Conservation (phyloP, 257 asterid species). For the Osmanthus fragrans region DNA sequence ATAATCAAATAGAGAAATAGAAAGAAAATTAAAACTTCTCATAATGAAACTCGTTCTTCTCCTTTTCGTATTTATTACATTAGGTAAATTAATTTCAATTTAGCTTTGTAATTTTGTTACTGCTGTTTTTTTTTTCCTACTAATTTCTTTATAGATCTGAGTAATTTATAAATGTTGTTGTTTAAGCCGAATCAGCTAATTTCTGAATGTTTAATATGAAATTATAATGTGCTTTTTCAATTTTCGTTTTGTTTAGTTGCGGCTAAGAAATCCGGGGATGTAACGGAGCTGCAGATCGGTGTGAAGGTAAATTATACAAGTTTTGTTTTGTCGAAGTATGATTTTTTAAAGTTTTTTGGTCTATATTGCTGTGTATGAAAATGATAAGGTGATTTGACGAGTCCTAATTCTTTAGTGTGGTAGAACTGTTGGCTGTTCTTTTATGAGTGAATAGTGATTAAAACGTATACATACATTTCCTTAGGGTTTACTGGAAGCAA, state of each 20-base stretch:
- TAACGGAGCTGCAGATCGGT: constrained; percentile 87
- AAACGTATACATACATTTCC: neutral
- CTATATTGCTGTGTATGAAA: neutral
- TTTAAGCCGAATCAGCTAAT: constrained; percentile 1
- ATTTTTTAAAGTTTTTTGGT: neutral
- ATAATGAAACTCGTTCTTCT: constrained; percentile 50
- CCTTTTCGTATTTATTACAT: constrained; percentile 36
- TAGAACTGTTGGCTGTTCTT: neutral
- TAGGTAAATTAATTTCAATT: constrained; percentile 32
- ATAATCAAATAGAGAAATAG: neutral
- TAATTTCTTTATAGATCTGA: constrained; percentile 17
- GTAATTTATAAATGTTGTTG: neutral
- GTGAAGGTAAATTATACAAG: constrained; percentile 61
- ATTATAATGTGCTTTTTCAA: neutral
- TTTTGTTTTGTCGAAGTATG: neutral
- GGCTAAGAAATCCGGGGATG: constrained; percentile 85
- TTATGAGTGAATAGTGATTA: neutral
- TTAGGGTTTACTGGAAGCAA: neutral
- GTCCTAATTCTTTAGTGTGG: neutral
- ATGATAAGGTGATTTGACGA: neutral
- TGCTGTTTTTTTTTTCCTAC: neutral
- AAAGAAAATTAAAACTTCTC: constrained; percentile 10
- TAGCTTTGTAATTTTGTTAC: constrained; percentile 7
- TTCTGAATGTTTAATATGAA: neutral
- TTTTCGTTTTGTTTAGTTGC: constrained; percentile 37